Conservation (phyloP, 2,329 filamentous ascomycete genomes). For the Tolypocladium tropicale region DNA sequence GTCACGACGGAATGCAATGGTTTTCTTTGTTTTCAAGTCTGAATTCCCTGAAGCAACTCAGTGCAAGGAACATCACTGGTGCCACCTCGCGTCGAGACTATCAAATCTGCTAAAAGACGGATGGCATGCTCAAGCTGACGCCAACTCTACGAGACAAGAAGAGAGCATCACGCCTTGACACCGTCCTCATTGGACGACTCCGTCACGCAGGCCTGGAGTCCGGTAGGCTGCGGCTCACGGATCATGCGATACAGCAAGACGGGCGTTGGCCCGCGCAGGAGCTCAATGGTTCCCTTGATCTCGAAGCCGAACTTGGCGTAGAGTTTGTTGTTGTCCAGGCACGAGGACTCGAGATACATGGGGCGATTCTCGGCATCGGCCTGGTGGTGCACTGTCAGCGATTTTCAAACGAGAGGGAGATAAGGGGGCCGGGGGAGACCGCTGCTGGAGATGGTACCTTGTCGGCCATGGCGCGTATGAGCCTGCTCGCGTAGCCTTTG, state of each 20-base stretch:
- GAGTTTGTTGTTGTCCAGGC: constrained; percentile 55
- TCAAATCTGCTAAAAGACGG: background rate
- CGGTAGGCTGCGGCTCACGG: constrained; percentile 48
- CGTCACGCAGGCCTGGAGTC: constrained; percentile 6
- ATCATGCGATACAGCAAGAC: constrained; percentile 74
- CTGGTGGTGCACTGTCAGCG: background rate
- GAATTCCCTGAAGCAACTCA: background rate
- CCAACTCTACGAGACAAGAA: background rate
- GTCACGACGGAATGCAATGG: background rate
- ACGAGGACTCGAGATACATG: constrained; percentile 73
- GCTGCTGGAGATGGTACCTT: constrained; percentile 42
- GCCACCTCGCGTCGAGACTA: background rate
- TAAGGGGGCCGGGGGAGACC: too few relatives aligned
- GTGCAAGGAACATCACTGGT: background rate
- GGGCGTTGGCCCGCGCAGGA: constrained; percentile 46
- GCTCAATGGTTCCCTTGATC: constrained; percentile 49
- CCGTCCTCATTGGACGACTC: constrained; percentile 5
- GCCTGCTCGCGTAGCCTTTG: constrained; percentile 60
- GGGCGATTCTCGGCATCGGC: constrained; percentile 58
- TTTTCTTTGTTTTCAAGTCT: background rate
- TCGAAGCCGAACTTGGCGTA: constrained; percentile 71
- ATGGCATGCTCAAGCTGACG: background rate
- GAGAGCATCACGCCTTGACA: constrained; percentile 1
- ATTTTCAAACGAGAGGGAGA: too few relatives aligned
- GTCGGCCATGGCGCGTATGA: constrained; percentile 59